These are phyloP conservation scores for Ogataea siamensis DNA, from an alignment of 805 yeast species.

Conservation along the genomic window DNA sequence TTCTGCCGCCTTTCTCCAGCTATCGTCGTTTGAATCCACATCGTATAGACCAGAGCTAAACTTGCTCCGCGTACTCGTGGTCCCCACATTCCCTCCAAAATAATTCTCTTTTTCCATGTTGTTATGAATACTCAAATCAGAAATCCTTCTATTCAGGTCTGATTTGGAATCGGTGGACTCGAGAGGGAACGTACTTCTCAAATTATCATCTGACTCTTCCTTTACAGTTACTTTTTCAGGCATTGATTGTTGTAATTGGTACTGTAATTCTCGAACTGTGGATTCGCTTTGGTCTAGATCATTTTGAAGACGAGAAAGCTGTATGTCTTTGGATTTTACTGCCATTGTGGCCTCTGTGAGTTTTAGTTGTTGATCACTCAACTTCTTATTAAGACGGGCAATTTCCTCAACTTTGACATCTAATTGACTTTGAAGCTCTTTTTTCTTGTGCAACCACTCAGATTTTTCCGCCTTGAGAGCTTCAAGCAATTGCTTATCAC, in stretches of 20 bases:
- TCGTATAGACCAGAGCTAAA: slow-evolving; percentile 31
- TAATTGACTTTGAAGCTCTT: slow-evolving; percentile 29
- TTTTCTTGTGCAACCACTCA: slow-evolving; percentile 41
- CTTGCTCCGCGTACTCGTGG: slow-evolving; percentile 17
- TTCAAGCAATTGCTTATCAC: slow-evolving; percentile 47
- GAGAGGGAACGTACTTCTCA: slow-evolving; percentile 8
- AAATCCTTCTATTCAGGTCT: slow-evolving; percentile 34
- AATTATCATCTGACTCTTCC: slow-evolving; percentile 12
- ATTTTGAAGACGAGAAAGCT: slow-evolving; percentile 54
- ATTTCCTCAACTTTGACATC: slow-evolving; percentile 33
- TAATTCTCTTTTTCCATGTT: slow-evolving; percentile 26
- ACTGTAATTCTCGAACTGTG: slow-evolving; percentile 34
- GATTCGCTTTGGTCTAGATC: slow-evolving; percentile 60
- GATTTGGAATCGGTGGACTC: slow-evolving; percentile 11
- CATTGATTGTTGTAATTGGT: slow-evolving; percentile 19
- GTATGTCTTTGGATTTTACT: slow-evolving; percentile 68
- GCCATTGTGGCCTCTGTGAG: slow-evolving; percentile 49
- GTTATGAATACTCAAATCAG: slow-evolving; percentile 33
- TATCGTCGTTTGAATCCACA: slow-evolving; percentile 53
- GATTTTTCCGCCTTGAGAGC: slow-evolving; percentile 53
- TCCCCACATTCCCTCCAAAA: slow-evolving; percentile 17
- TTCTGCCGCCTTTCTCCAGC: slow-evolving; percentile 89
- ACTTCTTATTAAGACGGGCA: slow-evolving; percentile 32
- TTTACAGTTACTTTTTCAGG: slow-evolving; percentile 14
- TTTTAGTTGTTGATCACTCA: slow-evolving; percentile 47